A percentile compares a stretch with the other conserved stretches of the same genome.
phyloP scores from a whole-genome alignment of 768 basidiomycete species.

The Boletus barrowsii region DNA sequence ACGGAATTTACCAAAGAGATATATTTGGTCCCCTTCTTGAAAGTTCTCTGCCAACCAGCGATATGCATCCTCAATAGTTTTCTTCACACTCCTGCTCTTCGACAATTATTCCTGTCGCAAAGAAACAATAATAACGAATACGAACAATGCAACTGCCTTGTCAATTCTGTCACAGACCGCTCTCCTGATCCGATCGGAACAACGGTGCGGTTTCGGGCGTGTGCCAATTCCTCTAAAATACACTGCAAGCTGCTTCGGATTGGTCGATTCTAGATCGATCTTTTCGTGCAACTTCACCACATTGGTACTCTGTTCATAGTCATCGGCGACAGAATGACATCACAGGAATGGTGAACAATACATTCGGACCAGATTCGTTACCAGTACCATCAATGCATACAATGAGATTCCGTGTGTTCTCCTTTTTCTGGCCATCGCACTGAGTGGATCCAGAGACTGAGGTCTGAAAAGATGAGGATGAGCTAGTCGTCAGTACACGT shows the following conservation, averaged over 20 bases:
- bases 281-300: slow-evolving; percentile 33
- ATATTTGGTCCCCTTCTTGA: slow-evolving; percentile 32
- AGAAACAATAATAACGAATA: neutral
- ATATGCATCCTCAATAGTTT: slow-evolving; percentile 33
- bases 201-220: slow-evolving; percentile 25
- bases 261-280: slow-evolving; percentile 18
- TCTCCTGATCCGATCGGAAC: slow-evolving; percentile 16
- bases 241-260: slow-evolving; percentile 29
- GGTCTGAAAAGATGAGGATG: neutral
- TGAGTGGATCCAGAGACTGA: slow-evolving; percentile 6
- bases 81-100: slow-evolving; percentile 34
- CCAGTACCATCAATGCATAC: slow-evolving; percentile 26
- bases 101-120: neutral
- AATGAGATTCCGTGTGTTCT: slow-evolving; percentile 17
- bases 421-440: slow-evolving; percentile 8
- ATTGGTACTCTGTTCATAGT: slow-evolving; percentile 32
- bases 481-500: neutral
- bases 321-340: neutral
- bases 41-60: slow-evolving; percentile 33
- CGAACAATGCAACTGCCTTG: slow-evolving; percentile 38
- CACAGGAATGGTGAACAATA: neutral
- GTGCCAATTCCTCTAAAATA: slow-evolving; percentile 41
- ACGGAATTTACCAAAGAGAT: slow-evolving; percentile 29
- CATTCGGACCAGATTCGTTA: slow-evolving; percentile 21
- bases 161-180: slow-evolving; percentile 28